A percentile compares a stretch with the other conserved stretches of the same genome.
These are phyloP conservation scores for Ziziphus jujuba DNA, from an alignment of 306 rosid genomes.

Conservation along the genomic window DNA sequence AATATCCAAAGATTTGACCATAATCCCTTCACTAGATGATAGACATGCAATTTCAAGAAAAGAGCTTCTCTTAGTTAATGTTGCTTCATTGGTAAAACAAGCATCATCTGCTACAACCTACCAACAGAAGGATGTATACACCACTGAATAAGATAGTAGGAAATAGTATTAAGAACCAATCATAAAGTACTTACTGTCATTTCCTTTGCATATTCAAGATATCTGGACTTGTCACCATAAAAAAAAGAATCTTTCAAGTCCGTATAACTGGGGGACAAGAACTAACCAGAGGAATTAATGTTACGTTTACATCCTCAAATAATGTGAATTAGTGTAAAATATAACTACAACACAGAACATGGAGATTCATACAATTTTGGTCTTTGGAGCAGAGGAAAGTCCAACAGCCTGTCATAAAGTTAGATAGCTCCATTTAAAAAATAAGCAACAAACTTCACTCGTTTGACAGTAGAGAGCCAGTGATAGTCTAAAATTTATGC, in stretches of 20 bases:
- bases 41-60: constrained; percentile 68
- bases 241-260: constrained; percentile 78
- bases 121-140: constrained; percentile 22
- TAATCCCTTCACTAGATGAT: constrained; percentile 89
- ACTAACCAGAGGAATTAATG: background rate
- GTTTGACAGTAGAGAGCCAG: too few relatives aligned
- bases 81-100: constrained; percentile 57
- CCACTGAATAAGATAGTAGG: background rate
- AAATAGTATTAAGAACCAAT: constrained; percentile 3
- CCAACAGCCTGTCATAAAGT: constrained; percentile 68
- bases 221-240: constrained; percentile 62
- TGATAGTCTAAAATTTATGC: background rate
- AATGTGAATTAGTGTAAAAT: background rate
- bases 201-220: constrained; percentile 82
- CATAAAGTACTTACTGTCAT: constrained; percentile 54
- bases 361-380: constrained; percentile 62
- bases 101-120: constrained; percentile 82
- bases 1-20: constrained; percentile 81
- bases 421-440: constrained; percentile 21
- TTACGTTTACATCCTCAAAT: background rate
- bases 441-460: constrained; percentile 20
- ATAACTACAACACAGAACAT: constrained; percentile 10
- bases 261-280: constrained; percentile 22
- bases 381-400: constrained; percentile 68
- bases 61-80: constrained; percentile 49